Evolutionary conservation across 1,284 basidiomycete genomes (phyloP), one percentile per base, ranked within the genome.

Genomic region (Athelia sp.): DNA sequence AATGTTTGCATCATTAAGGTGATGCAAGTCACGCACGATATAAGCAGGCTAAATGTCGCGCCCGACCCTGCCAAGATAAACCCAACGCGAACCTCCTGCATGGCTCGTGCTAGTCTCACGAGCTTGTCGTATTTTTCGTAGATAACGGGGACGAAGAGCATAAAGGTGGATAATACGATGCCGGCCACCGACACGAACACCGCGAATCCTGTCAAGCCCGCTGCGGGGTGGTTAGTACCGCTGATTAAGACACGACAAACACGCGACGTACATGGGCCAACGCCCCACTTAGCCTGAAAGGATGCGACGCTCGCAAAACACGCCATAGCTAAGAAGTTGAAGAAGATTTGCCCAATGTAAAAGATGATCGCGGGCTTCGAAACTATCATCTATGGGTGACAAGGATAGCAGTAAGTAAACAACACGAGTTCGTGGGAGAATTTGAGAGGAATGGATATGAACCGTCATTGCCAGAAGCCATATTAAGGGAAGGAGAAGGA

Each of bases 111-210:
- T 9, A 92, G 70, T 10, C 84, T 78, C 22, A 78, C 75, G 26
- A 90, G 69, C 61, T 83, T 87, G 71, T 93, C 84, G 68, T 87
- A 91, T 71, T 88, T 90, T 63, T 93, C 89, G 67, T 92, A 93
- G 11, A 87, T 67, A 38, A 94, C 81, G 10, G 93, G 93, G 2
- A 92, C 77, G 24, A 83, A 62, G 40, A 94, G 66, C 63, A 94
- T 75, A 59, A 89, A 84, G 1, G 78, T 56, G 0, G 89, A 81
- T 15, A 92, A 74, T 47, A 90, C 63, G 54, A 95, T 85, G 49
- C 83, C 78, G 17, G 78, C 57, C 15, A 92, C 66, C 8, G 88
- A 77, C 19, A 90, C 69, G 65, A 94, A 93, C 46, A 96, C 67
- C n/a, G 88, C 83, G 62, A 95, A 92, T 34, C 85, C 90, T 3